Evolutionary conservation across 176 grass and related monocot species (phyloP).

Genomic region (Tuctoria greenei): DNA sequence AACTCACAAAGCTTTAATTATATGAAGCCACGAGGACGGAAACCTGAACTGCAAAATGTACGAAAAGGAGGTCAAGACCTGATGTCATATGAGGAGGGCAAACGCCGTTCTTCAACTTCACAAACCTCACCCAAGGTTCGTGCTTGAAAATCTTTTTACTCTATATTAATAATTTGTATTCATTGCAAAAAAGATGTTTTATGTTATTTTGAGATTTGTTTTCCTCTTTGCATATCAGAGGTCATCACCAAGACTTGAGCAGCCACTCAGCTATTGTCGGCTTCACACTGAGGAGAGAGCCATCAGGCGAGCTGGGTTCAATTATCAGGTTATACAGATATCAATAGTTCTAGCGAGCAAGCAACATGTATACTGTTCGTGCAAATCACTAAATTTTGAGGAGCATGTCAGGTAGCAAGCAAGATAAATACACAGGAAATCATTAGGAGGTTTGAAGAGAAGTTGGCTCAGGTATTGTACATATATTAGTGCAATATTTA

Average conservation of each 20-base stretch:
- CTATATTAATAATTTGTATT: background rate
- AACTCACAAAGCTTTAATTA: background rate
- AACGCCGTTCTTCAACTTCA: slow-evolving; percentile 37
- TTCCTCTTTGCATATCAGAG: slow-evolving; percentile 23
- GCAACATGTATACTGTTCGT: too few species aligned
- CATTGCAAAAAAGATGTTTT: too few species aligned
- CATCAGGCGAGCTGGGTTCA: slow-evolving; percentile 60
- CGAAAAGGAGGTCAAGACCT: slow-evolving; percentile 36
- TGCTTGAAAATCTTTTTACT: background rate
- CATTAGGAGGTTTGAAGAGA: slow-evolving; percentile 85
- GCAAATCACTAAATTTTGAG: background rate
- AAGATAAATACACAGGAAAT: slow-evolving; percentile 84
- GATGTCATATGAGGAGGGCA: slow-evolving; percentile 36
- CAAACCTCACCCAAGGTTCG: slow-evolving; percentile 52
- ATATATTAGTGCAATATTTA: too few species aligned
- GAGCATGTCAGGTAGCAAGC: slow-evolving; percentile 55
- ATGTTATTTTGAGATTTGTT: too few species aligned
- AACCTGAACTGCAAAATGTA: slow-evolving; percentile 40
- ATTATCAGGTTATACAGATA: slow-evolving; percentile 54
- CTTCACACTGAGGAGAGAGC: slow-evolving; percentile 89
- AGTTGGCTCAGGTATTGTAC: slow-evolving; percentile 50
- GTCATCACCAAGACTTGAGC: slow-evolving; percentile 38
- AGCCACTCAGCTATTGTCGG: slow-evolving; percentile 49
- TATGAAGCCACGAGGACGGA: slow-evolving; percentile 45
- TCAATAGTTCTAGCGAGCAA: background rate